Conservation (phyloP, 192 early-diverging fungal genomes). For the Powellomyces hirtus region DNA sequence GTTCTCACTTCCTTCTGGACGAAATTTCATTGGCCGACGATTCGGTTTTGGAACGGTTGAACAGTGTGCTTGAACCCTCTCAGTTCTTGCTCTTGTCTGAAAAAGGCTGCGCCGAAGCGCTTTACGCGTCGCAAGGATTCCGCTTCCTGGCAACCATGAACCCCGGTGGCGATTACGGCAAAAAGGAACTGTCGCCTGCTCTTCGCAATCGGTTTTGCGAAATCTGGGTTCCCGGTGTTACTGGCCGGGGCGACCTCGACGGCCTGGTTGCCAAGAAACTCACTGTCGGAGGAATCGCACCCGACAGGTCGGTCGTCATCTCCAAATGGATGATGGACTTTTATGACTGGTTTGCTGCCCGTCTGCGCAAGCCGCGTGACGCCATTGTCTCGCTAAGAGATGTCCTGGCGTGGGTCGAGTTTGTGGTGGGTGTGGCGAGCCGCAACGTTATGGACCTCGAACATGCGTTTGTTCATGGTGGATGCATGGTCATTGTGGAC, state of each 20-base stretch:
- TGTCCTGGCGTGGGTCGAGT: slow-evolving; percentile 89
- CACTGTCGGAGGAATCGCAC: neutral
- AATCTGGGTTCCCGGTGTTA: slow-evolving; percentile 91
- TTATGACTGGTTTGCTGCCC: slow-evolving; percentile 71
- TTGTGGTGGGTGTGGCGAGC: slow-evolving; percentile 56
- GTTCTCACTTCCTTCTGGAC: slow-evolving; percentile 90
- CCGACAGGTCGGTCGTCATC: neutral
- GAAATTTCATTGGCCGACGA: slow-evolving; percentile 99
- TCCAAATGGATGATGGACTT: slow-evolving; percentile 74
- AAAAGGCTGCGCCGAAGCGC: slow-evolving; percentile 72
- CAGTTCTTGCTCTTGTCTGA: slow-evolving; percentile 86
- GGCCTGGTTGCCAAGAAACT: slow-evolving; percentile 43
- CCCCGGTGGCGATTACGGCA: slow-evolving; percentile 98
- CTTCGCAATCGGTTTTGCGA: slow-evolving; percentile 98
- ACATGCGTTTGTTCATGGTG: slow-evolving; percentile 79
- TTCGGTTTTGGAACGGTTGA: slow-evolving; percentile 94
- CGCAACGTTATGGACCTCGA: slow-evolving; percentile 13
- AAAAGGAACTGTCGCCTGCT: slow-evolving; percentile 96
- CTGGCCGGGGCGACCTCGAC: slow-evolving; percentile 70
- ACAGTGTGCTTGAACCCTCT: slow-evolving; percentile 88
- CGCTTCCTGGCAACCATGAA: slow-evolving; percentile 98
- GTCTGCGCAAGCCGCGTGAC: slow-evolving; percentile 52
- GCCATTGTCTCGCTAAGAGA: slow-evolving; percentile 79
- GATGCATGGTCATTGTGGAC: slow-evolving; percentile 86
- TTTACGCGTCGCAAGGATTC: slow-evolving; percentile 70